A percentile compares a stretch with the other conserved stretches of the same genome.
These are phyloP conservation scores for Penicillium italicum DNA, from an alignment of 2,329 filamentous ascomycete genomes.

Conservation along the genomic window DNA sequence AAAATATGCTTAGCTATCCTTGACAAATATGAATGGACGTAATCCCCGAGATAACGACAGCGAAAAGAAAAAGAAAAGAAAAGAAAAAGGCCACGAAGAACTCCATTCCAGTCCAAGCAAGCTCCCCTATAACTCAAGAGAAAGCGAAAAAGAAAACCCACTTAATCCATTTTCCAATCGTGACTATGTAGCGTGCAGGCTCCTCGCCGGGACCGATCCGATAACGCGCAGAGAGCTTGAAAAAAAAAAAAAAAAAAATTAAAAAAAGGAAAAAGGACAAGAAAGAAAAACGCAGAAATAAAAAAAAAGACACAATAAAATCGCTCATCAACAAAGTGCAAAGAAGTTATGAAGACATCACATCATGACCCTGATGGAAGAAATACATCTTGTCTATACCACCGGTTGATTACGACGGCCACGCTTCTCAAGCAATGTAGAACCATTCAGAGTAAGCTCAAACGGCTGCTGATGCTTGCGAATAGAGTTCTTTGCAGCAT, in stretches of 20 bases:
- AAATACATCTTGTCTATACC: constrained; percentile 15
- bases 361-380: not conserved
- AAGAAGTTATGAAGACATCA: constrained; percentile 9
- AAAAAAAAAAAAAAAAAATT: not conserved
- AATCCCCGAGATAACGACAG: not conserved
- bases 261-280: not conserved
- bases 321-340: constrained; percentile 13
- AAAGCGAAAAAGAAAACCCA: constrained; percentile 8
- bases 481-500: constrained; percentile 78
- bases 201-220: constrained; percentile 6
- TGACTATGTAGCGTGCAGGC: constrained; percentile 9
- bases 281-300: not conserved
- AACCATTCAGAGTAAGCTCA: constrained; percentile 86
- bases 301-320: constrained; percentile 8
- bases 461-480: constrained; percentile 75
- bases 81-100: constrained; percentile 9
- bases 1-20: not conserved
- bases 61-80: constrained; percentile 2
- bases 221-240: constrained; percentile 5
- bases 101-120: constrained; percentile 21
- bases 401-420: constrained; percentile 42
- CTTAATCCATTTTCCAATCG: constrained; percentile 7
- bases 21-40: not conserved
- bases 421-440: constrained; percentile 77
- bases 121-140: constrained; percentile 9